Evolutionary conservation across 768 basidiomycete genomes (phyloP).

Genomic region (Macrolepiota fuliginosa): DNA sequence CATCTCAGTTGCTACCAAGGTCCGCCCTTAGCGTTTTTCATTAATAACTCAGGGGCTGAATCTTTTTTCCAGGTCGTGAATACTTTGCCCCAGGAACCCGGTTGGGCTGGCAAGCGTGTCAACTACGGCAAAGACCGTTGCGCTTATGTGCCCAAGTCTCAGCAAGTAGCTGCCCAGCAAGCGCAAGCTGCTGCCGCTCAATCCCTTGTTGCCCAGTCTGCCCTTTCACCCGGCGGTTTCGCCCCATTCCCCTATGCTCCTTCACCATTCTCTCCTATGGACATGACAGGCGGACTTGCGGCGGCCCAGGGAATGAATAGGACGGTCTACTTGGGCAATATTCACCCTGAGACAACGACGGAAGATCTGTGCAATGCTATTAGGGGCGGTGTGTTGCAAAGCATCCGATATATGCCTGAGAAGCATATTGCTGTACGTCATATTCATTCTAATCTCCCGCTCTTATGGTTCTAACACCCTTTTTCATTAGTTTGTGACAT

Average conservation of each 20-base stretch:
- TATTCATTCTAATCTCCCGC: background rate
- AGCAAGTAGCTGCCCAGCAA: constrained; percentile 84
- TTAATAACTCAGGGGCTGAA: constrained; percentile 5
- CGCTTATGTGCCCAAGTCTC: constrained; percentile 95
- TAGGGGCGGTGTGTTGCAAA: constrained; percentile 94
- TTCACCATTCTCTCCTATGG: constrained; percentile 38
- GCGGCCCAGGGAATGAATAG: constrained; percentile 69
- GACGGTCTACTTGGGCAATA: constrained; percentile 94
- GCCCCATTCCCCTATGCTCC: constrained; percentile 47
- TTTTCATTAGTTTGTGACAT: constrained; percentile 80
- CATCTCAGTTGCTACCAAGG: constrained; percentile 94
- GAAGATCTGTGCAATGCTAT: constrained; percentile 97
- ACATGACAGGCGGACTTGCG: constrained; percentile 27
- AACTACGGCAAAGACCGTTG: constrained; percentile 99
- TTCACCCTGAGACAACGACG: constrained; percentile 91
- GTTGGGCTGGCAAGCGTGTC: constrained; percentile 94
- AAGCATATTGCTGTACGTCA: constrained; percentile 90
- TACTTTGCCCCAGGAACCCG: constrained; percentile 86
- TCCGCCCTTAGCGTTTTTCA: constrained; percentile 29
- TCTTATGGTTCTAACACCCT: constrained; percentile 6
- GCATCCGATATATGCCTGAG: constrained; percentile 93
- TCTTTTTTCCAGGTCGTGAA: constrained; percentile 72
- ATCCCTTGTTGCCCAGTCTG: constrained; percentile 59
- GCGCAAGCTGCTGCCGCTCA: constrained; percentile 87
- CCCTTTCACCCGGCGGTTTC: constrained; percentile 33